Percentiles rank a stretch among this genome's conserved stretches.
Conservation (phyloP, 139 green algal genomes). For the Ettlia oleoabundans region DNA sequence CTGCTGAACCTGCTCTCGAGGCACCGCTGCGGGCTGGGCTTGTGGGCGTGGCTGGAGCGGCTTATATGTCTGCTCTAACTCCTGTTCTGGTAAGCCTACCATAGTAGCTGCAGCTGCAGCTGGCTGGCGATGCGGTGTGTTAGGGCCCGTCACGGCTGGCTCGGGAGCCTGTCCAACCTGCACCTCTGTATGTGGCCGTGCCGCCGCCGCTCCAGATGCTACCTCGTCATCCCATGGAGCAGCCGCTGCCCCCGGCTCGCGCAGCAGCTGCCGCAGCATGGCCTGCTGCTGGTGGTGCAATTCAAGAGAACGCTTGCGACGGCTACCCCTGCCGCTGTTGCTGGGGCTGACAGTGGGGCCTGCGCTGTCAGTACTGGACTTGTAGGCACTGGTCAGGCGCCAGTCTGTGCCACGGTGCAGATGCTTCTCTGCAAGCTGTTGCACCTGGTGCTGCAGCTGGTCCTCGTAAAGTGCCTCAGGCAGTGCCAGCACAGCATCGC, state of each 20-base stretch:
- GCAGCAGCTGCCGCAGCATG: neutral
- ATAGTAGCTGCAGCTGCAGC: too few relatives aligned
- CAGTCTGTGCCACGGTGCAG: too few relatives aligned
- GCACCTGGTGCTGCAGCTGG: neutral
- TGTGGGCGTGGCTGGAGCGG: neutral
- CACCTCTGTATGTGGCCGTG: neutral
- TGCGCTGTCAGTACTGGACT: too few relatives aligned
- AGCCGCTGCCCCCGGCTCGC: too few relatives aligned
- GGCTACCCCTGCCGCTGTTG: neutral
- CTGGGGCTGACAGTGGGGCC: too few relatives aligned
- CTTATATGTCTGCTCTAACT: neutral
- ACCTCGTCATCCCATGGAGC: too few relatives aligned
- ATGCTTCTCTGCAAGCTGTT: neutral
- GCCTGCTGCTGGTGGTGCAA: neutral
- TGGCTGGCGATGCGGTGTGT: too few relatives aligned
- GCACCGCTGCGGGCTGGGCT: neutral
- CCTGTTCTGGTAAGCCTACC: neutral
- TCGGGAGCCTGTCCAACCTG: too few relatives aligned
- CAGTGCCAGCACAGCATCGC: slow-evolving; percentile 13
- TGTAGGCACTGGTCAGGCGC: neutral
- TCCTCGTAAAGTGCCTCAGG: neutral
- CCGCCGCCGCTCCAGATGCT: neutral
- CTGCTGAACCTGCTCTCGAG: neutral
- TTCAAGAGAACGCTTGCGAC: neutral
- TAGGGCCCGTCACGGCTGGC: too few relatives aligned